phyloP scores from a whole-genome alignment of 1,284 basidiomycete genomes.

The Malassezia sympodialis region DNA sequence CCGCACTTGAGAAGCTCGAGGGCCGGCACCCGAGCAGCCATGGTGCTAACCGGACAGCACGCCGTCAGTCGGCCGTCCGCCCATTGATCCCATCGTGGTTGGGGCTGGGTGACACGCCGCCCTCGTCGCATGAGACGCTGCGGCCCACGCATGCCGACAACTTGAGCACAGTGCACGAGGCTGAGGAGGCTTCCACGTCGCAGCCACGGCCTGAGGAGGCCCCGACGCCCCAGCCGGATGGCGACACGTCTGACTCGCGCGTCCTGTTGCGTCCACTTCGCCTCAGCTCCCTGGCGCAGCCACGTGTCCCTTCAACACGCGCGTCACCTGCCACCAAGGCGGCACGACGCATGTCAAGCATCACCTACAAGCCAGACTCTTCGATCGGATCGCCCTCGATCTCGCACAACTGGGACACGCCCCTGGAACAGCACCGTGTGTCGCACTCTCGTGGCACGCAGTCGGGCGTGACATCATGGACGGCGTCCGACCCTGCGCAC shows the following conservation, averaged over 20 bases:
- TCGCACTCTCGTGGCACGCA: constrained; percentile 2
- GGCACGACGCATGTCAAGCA: constrained; percentile 4
- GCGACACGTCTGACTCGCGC: neutral
- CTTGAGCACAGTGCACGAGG: constrained; percentile 1
- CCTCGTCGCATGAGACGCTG: neutral
- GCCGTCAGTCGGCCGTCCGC: neutral
- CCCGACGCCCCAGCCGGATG: neutral
- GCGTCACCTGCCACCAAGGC: neutral
- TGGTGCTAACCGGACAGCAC: neutral
- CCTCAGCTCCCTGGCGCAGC: neutral
- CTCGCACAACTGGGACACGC: neutral
- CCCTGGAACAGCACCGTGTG: neutral
- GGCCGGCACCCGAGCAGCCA: constrained; percentile 1
- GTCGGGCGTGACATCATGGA: constrained; percentile 13
- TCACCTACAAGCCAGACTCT: constrained; percentile 6
- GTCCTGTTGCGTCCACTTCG: constrained; percentile 6
- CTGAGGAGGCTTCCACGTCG: neutral
- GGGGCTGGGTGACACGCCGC: neutral
- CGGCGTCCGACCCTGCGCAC: constrained; percentile 7
- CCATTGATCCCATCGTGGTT: constrained; percentile 7
- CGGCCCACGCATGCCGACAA: neutral
- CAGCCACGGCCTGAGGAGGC: neutral
- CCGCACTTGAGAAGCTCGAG: constrained; percentile 16
- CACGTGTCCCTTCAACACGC: neutral
- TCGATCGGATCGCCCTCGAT: neutral